Base-by-base conservation (phyloP, 331 rosid genomes). In the Quercus lobata region DNA sequence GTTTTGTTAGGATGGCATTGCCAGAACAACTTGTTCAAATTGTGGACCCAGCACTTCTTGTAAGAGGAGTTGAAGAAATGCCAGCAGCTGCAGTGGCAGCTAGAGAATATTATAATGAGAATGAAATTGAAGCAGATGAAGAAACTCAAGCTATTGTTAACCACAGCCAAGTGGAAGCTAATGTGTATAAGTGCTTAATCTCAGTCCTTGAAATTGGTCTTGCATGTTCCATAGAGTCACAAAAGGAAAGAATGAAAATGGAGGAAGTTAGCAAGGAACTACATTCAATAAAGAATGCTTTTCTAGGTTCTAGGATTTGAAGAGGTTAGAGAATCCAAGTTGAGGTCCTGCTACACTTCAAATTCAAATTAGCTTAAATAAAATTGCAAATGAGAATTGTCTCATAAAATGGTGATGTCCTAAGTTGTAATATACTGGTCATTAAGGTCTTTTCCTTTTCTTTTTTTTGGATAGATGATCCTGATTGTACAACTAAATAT, bases 391-490 rank as follows among this genome's bases (percentile, higher is more conserved):
- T 11, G 54, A 46, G 0, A 3, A 2, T 11, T 46, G 4, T 12
- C 16, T 46, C 54, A 46, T 37, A 46, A 5, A 46, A 0, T 9
- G 54, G 16, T 12, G 54, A 46, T 46, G 16, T 46, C 14, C 14
- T 46, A 46, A 11, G 54, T 12, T 37, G 54, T 11, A 9, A 46
- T 46, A 46, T 11, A 12, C 1, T 11, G 54, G 17, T 0, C 16
- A 10, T 46, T 46, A 12, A 0, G 0, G 11, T 11, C 0, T 3
- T 3, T 8, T 2, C 0, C 0, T 3, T 8, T 2, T 2, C 0
- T 9, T 3, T 10, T 10, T 11, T 44, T 5, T 34, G n/a, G n/a
- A n/a, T n/a, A n/a, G 0, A 46, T 2, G 4, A 46, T 2, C 15
- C 0, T 11, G 53, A 11, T 10, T 46, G 53, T 46, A 11, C 0